These are phyloP conservation scores for Dacryopinax primogenitus DNA, from an alignment of 768 basidiomycete genomes.

Conservation along the genomic window DNA sequence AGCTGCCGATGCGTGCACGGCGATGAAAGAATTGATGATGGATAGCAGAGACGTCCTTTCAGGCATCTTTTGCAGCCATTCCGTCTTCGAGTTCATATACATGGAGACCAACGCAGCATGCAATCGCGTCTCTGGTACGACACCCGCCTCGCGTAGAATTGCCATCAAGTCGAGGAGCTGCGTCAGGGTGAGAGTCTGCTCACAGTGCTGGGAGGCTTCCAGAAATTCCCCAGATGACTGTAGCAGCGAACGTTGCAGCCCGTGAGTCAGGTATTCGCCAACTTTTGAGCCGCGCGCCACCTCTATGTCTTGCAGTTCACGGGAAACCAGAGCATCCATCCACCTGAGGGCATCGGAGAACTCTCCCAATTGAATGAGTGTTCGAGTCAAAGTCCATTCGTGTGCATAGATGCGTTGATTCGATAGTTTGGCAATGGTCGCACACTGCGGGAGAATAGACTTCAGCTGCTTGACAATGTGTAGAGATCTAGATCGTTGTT, in stretches of 20 bases:
- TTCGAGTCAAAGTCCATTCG: background rate
- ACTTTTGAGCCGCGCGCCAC: background rate
- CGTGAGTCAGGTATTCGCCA: background rate
- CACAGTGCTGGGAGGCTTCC: background rate
- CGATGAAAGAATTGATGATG: slow-evolving; percentile 4
- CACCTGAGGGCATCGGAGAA: background rate
- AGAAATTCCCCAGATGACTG: background rate
- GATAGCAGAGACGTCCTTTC: background rate
- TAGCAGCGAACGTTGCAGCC: background rate
- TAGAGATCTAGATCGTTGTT: background rate
- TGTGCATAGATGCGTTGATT: background rate
- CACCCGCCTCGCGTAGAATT: background rate
- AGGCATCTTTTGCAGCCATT: background rate
- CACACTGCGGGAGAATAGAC: background rate
- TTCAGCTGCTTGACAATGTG: background rate
- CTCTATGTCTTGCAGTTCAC: background rate
- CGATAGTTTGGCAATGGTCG: background rate
- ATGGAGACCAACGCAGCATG: background rate
- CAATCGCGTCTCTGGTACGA: background rate
- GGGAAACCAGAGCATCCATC: background rate
- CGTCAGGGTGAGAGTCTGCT: background rate
- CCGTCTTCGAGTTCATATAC: background rate
- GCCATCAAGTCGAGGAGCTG: background rate
- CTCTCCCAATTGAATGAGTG: background rate
- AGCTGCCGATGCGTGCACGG: slow-evolving; percentile 5